A percentile compares a stretch with the other conserved stretches of the same genome.
These are phyloP conservation scores for Citrus trifoliata DNA, from an alignment of 345 rosid species.

Conservation along the genomic window DNA sequence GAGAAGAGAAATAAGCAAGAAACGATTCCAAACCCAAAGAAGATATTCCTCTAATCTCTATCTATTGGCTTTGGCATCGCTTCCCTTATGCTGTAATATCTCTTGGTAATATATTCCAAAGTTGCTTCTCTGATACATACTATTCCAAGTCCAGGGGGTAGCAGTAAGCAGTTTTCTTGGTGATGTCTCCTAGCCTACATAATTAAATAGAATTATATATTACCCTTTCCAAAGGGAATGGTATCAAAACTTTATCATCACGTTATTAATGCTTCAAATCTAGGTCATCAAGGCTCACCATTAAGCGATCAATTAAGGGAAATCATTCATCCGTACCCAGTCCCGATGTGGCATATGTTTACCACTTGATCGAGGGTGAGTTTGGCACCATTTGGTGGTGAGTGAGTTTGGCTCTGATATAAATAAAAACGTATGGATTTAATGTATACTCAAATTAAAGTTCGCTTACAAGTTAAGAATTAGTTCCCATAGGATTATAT, in stretches of 20 bases:
- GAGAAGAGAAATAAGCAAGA: background rate
- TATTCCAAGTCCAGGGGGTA: background rate
- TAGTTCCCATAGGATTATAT: too few species aligned
- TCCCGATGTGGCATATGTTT: too few species aligned
- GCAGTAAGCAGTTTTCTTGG: background rate
- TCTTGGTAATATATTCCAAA: slow-evolving; percentile 35
- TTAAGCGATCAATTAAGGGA: background rate
- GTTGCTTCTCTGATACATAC: slow-evolving; percentile 14
- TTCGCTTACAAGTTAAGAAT: too few species aligned
- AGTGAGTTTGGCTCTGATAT: too few species aligned
- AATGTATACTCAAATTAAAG: too few species aligned
- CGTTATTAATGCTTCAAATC: slow-evolving; percentile 17
- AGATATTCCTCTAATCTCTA: slow-evolving; percentile 43
- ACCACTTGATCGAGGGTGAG: too few species aligned
- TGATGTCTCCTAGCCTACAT: background rate
- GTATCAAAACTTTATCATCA: slow-evolving; percentile 20
- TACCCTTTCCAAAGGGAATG: slow-evolving; percentile 21
- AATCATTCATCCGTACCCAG: background rate
- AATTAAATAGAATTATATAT: background rate
- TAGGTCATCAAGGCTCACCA: slow-evolving; percentile 11
- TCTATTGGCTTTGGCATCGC: slow-evolving; percentile 31
- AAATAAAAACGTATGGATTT: too few species aligned
- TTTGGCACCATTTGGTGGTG: too few species aligned
- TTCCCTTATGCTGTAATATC: slow-evolving; percentile 37
- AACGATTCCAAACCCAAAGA: slow-evolving; percentile 23